Base-by-base conservation (phyloP, 2,329 filamentous ascomycete species). In the Sclerotinia sclerotiorum region DNA sequence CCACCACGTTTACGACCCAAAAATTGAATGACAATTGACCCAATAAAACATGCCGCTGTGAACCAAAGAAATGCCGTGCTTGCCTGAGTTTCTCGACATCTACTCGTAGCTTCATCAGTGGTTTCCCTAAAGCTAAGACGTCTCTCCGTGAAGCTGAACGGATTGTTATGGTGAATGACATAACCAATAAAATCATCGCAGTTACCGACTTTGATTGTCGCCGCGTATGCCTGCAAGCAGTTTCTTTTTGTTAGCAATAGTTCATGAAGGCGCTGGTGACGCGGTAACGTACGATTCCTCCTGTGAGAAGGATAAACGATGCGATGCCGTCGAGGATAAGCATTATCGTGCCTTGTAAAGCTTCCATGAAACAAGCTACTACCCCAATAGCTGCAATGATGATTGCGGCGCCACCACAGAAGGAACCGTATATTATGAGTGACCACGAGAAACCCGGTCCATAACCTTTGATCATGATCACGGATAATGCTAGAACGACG, bases 41-140 rank as follows among this genome's bases (percentile, higher is more conserved):
- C 87, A 35, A 82, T 80, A 75, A 89, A 90, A 35, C 84, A 82
- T 49, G 81, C 83, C 78, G 89, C 91, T 61, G 91, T 85, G 80
- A 94, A 93, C 90, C 90, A 94, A 80, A 92, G 84, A 81, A 94
- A 94, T 56, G 87, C 90, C 48, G 86, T 87, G 71, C 86, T 85
- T 48, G 90, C 91, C 81, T 94, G 91, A 17, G 91, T 85, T 80
- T 92, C 88, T 72, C 86, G 88, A 80, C 91, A 94, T 72, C 90
- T 85, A 24, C 17, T 21, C 7, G 19, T 55, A 7, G 35, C 1
- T 11, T 64, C 58, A 7, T 57, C 51, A 5, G 52, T 3, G 6
- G n/a, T 11, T 51, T 51, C 11, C 21, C 13, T 4, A 10, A 51
- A 13, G 48, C n/a, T 24, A 24, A 51, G 21, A 11, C 48, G 21